phyloP scores from a whole-genome alignment of 805 yeast genomes.

The Saccharomycopsis sp. region DNA sequence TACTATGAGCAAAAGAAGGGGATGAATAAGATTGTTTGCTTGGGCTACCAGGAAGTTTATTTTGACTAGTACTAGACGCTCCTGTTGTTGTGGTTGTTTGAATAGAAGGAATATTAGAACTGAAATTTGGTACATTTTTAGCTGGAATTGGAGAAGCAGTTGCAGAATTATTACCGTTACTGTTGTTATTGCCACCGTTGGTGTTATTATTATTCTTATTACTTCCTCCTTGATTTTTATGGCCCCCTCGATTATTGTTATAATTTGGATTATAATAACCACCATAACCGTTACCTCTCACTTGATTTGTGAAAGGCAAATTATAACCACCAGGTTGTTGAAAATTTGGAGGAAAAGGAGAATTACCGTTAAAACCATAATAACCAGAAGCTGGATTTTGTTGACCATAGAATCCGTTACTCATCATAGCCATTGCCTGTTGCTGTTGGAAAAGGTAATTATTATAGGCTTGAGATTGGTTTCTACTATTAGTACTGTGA shows the following conservation, averaged over 20 bases:
- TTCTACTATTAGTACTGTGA: constrained; percentile 1
- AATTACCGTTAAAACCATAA: not conserved
- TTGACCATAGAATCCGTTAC: not conserved
- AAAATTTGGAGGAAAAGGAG: not conserved
- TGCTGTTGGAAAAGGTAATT: constrained; percentile 6
- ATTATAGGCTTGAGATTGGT: not conserved
- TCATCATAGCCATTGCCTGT: not conserved
- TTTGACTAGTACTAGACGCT: not conserved
- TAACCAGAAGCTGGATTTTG: not conserved
- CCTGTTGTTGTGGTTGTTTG: not conserved
- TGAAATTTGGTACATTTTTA: constrained; percentile 1
- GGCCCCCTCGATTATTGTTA: not conserved
- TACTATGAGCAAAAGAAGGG: too few relatives aligned
- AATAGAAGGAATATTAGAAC: not conserved
- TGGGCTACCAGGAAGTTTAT: too few relatives aligned
- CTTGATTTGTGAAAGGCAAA: constrained; percentile 5
- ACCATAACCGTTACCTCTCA: not conserved
- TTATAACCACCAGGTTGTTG: not conserved
- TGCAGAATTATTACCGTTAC: not conserved
- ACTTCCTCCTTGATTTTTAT: not conserved
- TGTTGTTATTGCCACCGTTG: constrained; percentile 1
- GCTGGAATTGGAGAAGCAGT: constrained; percentile 4
- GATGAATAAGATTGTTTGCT: not conserved
- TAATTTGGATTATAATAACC: not conserved
- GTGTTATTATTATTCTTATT: not conserved